Conservation (phyloP, 257 asterid species). For the Solanum pinnatisectum region DNA sequence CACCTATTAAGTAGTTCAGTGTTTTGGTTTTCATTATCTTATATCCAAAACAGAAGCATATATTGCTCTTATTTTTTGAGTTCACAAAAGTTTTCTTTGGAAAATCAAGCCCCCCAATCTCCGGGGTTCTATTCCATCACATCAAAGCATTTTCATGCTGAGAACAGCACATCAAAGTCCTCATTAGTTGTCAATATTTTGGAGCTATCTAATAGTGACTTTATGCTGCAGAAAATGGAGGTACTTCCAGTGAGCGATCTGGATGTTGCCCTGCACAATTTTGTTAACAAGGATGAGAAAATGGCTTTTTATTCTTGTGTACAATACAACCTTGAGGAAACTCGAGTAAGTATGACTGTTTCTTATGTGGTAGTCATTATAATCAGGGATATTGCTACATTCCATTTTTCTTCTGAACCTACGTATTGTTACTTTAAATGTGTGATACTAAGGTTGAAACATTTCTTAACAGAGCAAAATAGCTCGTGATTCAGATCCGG, state of each 20-base stretch:
- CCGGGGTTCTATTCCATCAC: not conserved
- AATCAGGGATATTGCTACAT: not conserved
- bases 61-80: not conserved
- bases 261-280: conserved; percentile 90
- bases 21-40: not conserved
- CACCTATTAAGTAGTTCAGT: not conserved
- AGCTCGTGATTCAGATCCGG: conserved; percentile 48
- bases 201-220: conserved; percentile 2
- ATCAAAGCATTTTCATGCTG: not conserved
- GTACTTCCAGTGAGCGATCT: conserved; percentile 91
- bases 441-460: not conserved
- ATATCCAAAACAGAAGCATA: not conserved
- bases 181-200: not conserved
- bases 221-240: conserved; percentile 74
- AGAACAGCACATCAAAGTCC: not conserved
- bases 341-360: conserved; percentile 60
- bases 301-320: conserved; percentile 87
- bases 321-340: conserved; percentile 85
- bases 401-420: not conserved
- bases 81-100: not conserved
- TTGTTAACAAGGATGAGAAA: conserved; percentile 93
- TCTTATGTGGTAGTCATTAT: not conserved
- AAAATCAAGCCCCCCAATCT: not conserved
- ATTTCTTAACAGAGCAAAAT: conserved; percentile 55
- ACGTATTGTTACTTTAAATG: not conserved